phyloP scores from a whole-genome alignment of 441 rosid species.

The Erodium moschatum region DNA sequence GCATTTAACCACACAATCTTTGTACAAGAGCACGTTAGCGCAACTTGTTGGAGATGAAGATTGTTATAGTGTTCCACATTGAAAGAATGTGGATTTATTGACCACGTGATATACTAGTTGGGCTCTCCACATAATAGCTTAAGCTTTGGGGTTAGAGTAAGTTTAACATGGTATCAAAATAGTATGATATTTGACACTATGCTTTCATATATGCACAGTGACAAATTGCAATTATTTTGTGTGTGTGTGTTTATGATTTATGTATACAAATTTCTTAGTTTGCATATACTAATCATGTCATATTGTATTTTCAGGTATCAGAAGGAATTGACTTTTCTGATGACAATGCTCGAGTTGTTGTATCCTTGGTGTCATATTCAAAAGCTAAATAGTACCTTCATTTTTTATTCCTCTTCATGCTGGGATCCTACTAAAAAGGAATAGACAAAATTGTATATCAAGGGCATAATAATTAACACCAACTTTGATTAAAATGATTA shows the following conservation, averaged over 20 bases:
- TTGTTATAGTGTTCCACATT: too few species aligned
- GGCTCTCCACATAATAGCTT: too few species aligned
- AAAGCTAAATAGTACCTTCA: slow-evolving; percentile 16
- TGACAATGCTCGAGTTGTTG: slow-evolving; percentile 93
- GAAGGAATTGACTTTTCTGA: slow-evolving; percentile 97
- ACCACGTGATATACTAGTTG: too few species aligned
- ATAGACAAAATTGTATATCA: background rate
- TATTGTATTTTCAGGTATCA: slow-evolving; percentile 57
- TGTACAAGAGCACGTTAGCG: background rate
- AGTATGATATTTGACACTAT: background rate
- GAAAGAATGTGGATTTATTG: too few species aligned
- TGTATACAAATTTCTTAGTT: slow-evolving; percentile 4
- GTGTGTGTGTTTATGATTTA: too few species aligned
- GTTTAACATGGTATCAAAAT: too few species aligned
- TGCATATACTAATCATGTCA: slow-evolving; percentile 1
- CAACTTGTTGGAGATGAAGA: too few species aligned
- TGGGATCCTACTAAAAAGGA: slow-evolving; percentile 8
- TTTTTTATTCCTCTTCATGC: slow-evolving; percentile 9
- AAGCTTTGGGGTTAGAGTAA: too few species aligned
- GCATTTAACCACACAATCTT: background rate
- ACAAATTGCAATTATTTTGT: too few species aligned
- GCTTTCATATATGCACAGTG: background rate
- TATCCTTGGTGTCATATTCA: slow-evolving; percentile 49
- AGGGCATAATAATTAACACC: background rate
- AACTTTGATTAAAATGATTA: slow-evolving; percentile 5